These are phyloP conservation scores for Sutorius australiensis DNA, from an alignment of 768 basidiomycete species.

Conservation along the genomic window DNA sequence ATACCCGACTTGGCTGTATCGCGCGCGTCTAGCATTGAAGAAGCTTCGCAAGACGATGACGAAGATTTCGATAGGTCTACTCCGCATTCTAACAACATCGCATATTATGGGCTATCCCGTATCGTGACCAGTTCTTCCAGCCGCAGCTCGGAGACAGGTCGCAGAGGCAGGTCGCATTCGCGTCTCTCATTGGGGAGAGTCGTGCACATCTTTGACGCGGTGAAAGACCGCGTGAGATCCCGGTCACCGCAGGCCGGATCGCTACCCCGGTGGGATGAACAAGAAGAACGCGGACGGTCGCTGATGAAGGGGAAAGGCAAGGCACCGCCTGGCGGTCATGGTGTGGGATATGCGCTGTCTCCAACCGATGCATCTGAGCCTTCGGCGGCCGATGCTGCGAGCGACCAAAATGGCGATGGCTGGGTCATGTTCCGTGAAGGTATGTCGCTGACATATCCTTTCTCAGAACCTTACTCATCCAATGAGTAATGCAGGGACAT, in stretches of 20 bases:
- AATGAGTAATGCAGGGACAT: constrained; percentile 68
- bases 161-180: constrained; percentile 37
- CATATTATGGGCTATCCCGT: constrained; percentile 14
- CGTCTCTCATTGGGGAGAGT: constrained; percentile 54
- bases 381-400: constrained; percentile 10
- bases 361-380: constrained; percentile 33
- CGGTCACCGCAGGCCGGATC: constrained; percentile 35
- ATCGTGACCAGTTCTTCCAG: constrained; percentile 14
- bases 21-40: constrained; percentile 42
- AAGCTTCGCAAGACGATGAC: constrained; percentile 35
- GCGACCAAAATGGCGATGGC: constrained; percentile 40
- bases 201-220: constrained; percentile 46
- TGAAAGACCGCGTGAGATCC: constrained; percentile 44
- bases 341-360: constrained; percentile 10
- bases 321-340: constrained; percentile 1
- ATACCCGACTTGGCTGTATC: constrained; percentile 23
- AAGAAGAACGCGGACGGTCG: constrained; percentile 29
- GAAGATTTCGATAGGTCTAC: constrained; percentile 7
- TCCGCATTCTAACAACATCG: constrained; percentile 2
- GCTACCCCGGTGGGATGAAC: neutral
- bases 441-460: constrained; percentile 28
- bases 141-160: constrained; percentile 18
- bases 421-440: constrained; percentile 93
- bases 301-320: constrained; percentile 31
- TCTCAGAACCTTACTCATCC: constrained; percentile 32